Percentiles rank a stretch among this genome's conserved stretches.
Conservation (phyloP, 2,329 filamentous ascomycete species). For the Capronia americana region DNA sequence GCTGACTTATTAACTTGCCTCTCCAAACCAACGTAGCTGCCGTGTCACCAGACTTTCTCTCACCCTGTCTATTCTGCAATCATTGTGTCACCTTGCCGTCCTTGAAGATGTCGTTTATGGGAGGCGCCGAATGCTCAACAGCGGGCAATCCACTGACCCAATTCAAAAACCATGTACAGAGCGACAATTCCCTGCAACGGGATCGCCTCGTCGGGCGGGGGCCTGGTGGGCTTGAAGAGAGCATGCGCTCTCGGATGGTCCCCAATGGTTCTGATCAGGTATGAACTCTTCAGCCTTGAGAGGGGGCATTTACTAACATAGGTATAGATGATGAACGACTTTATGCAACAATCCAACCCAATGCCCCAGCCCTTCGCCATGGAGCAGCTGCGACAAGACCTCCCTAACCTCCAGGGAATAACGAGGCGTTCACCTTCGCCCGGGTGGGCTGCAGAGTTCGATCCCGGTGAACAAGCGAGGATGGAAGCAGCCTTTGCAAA, state of each 20-base stretch:
- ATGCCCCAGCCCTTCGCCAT: conserved; percentile 65
- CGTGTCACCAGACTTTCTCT: conserved; percentile 1
- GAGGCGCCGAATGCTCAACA: conserved; percentile 95
- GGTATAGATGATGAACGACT: conserved; percentile 85
- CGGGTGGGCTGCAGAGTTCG: conserved; percentile 70
- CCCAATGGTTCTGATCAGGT: conserved; percentile 77
- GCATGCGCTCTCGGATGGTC: conserved; percentile 75
- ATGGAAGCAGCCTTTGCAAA: conserved; percentile 72
- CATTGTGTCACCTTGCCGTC: not conserved
- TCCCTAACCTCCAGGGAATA: conserved; percentile 60
- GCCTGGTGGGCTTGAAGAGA: conserved; percentile 72
- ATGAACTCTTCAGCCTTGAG: not conserved
- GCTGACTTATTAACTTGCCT: conserved; percentile 7
- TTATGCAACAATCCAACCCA: conserved; percentile 76
- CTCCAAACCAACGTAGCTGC: conserved; percentile 11
- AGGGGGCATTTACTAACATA: conserved; percentile 40
- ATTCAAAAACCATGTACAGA: conserved; percentile 95
- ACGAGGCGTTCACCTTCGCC: conserved; percentile 61
- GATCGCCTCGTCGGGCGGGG: conserved; percentile 82
- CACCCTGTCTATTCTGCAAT: not conserved
- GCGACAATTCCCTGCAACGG: conserved; percentile 92
- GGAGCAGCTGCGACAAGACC: conserved; percentile 69
- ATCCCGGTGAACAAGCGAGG: conserved; percentile 66
- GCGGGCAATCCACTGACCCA: conserved; percentile 95
- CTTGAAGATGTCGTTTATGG: conserved; percentile 87